Evolutionary conservation across 2,329 filamentous ascomycete species (phyloP).

Genomic region (Penicillium thymicola): DNA sequence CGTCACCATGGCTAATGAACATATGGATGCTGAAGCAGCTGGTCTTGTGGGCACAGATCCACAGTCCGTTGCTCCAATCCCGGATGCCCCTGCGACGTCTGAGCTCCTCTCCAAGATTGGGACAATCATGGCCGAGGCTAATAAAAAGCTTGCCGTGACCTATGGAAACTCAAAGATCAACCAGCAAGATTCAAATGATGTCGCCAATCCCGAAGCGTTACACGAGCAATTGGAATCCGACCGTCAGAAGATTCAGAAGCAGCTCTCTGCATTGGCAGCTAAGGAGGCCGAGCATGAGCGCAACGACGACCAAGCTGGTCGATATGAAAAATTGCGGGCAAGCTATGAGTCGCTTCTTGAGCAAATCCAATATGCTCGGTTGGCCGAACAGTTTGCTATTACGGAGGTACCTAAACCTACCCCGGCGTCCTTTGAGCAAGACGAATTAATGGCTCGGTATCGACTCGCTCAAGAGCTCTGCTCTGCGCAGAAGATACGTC

Average conservation of each 20-base stretch:
- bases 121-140: conserved; percentile 67
- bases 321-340: conserved; percentile 37
- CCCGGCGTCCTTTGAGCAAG: conserved; percentile 21
- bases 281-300: conserved; percentile 38
- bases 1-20: conserved; percentile 40
- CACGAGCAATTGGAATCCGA: conserved; percentile 45
- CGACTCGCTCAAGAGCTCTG: conserved; percentile 32
- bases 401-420: conserved; percentile 13
- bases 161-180: conserved; percentile 63
- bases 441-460: conserved; percentile 33
- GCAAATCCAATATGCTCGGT: conserved; percentile 39
- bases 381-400: conserved; percentile 32
- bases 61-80: conserved; percentile 29
- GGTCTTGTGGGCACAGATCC: conserved; percentile 29
- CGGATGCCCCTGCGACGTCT: conserved; percentile 59
- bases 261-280: conserved; percentile 35
- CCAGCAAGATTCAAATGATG: conserved; percentile 48
- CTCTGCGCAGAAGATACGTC: conserved; percentile 34
- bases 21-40: conserved; percentile 29
- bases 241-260: conserved; percentile 42
- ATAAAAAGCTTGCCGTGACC: conserved; percentile 61
- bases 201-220: conserved; percentile 42
- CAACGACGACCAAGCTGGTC: conserved; percentile 36
- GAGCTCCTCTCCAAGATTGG: conserved; percentile 67
- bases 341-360: conserved; percentile 45